These are phyloP conservation scores for Basipetospora chlamydospora DNA, from an alignment of 2,329 filamentous ascomycete genomes.

Conservation along the genomic window DNA sequence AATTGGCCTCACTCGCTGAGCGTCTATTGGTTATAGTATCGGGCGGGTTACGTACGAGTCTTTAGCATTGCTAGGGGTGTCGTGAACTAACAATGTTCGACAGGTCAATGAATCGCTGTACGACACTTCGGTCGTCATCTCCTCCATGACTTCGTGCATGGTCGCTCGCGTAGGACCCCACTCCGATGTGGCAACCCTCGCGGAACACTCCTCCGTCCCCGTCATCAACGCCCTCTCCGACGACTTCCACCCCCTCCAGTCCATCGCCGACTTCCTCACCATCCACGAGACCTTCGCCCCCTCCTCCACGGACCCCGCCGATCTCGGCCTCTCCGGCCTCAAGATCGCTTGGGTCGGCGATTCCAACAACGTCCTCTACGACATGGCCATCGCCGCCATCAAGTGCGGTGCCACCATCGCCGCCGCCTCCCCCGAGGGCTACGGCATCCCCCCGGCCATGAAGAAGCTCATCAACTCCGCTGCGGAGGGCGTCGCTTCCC, in stretches of 20 bases:
- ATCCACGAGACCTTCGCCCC: slow-evolving; percentile 63
- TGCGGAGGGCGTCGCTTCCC: slow-evolving; percentile 36
- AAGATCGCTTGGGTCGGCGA: slow-evolving; percentile 96
- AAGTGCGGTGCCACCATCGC: slow-evolving; percentile 79
- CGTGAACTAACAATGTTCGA: not conserved
- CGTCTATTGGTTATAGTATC: too few relatives aligned
- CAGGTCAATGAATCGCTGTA: slow-evolving; percentile 87
- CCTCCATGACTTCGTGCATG: slow-evolving; percentile 80
- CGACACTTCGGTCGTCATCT: slow-evolving; percentile 83
- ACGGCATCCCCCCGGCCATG: slow-evolving; percentile 67
- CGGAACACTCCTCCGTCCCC: slow-evolving; percentile 59
- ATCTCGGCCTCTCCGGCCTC: slow-evolving; percentile 60
- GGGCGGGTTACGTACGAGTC: too few relatives aligned
- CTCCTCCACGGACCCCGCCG: slow-evolving; percentile 15
- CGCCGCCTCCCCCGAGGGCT: slow-evolving; percentile 75
- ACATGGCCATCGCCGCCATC: slow-evolving; percentile 73
- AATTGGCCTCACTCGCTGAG: too few relatives aligned
- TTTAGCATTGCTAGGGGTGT: too few relatives aligned
- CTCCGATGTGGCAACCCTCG: slow-evolving; percentile 56
- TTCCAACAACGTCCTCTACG: slow-evolving; percentile 92
- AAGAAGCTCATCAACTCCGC: slow-evolving; percentile 54
- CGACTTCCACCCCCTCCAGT: slow-evolving; percentile 86
- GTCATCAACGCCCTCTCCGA: slow-evolving; percentile 83
- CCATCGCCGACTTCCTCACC: slow-evolving; percentile 85
- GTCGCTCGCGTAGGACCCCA: slow-evolving; percentile 67